Evolutionary conservation across 2,329 filamentous ascomycete genomes (phyloP), one percentile per base, ranked within the genome.

Genomic region (Ophiosphaerella korrae): DNA sequence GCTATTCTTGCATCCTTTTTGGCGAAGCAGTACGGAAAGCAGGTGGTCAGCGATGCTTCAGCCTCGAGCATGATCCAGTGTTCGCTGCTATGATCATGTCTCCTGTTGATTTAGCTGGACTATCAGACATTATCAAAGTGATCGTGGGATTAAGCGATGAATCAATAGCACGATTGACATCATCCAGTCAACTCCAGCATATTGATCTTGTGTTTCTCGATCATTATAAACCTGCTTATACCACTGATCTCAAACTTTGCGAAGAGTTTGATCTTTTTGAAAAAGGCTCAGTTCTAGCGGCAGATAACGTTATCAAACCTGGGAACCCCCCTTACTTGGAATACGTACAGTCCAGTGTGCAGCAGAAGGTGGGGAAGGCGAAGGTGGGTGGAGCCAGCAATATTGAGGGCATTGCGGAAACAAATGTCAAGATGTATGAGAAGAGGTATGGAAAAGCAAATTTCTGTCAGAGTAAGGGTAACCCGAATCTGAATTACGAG

Each of bases 1-100:
- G 90, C 36, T 94, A 94, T 77, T 93, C 89, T 0, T 86, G 87
- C 52, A 85, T 94, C 52, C 78, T 91, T 1, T 93, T 92, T 65
- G 88, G 84, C 38, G 80, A 84, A 32, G 86, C 87, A 0, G 76
- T 90, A 13, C 82, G 82, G 50, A 78, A 81, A 42, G 81, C 81
- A 3, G 88, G 87, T 9, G 88, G 88, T 3, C 78, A 81, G 58
- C 76, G 78, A 21, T 92, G 91, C 74, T 86, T 82, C 69, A 89
- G 85, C 61, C 76, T 94, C 5, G 90, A 94, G 68, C 78, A 84
- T 62, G 89, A 88, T 62, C 85, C 88, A 1, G 86, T 88, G 57
- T 93, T 90, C 62, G 89, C 84, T 0, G 85, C 85, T 5, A 83
- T 92, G 8, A 87, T 88, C 47, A 78, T 79, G 41, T 82, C 83